Base-by-base conservation (phyloP, 306 rosid species). In the Glycine tomentella region DNA sequence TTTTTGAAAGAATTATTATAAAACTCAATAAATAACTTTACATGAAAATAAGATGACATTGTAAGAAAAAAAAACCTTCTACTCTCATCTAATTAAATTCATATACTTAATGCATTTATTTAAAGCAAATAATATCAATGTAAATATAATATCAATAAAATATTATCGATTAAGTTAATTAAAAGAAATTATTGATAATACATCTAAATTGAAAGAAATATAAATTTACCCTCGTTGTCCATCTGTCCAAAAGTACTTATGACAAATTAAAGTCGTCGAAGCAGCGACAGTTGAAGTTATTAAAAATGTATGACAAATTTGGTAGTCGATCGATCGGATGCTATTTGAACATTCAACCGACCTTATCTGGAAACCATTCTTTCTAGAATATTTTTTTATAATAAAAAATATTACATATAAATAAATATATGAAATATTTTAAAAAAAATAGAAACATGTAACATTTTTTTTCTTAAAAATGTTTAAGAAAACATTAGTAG, bases 261-360 rank as follows among this genome's bases (percentile, higher is more conserved):
- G 78, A 82, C 74, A 31, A 40, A 12, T 59, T 82, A 40, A 80
- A 62, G 81, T 61, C 2, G 82, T 83, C 1, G 58, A 80, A 85
- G 69, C 84, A 6, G 14, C 14, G 88, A 77, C 95, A 84, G 97
- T 90, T 93, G 93, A 84, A 64, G 49, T 84, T 84, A 84, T 81
- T 79, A 74, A 81, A 42, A 75, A 36, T n/a, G 3, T 75, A 42
- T 51, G 72, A 72, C 58, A 49, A 72, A 65, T 11, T 55, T 12
- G 86, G 53, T 49, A 42, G 59, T 25, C 31, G 31, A 25, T 25
- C 31, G 31, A 25, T 66, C 4, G 40, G 67, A 80, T 46, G 55
- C 62, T 11, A 12, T 74, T 46, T 15, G 56, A 55, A 33, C 79
- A 64, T 53, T 13, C 34, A 51, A 66, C 79, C 81, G 74, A 72